Conservation (phyloP, 306 rosid species). For the Erythrophleum fordii region DNA sequence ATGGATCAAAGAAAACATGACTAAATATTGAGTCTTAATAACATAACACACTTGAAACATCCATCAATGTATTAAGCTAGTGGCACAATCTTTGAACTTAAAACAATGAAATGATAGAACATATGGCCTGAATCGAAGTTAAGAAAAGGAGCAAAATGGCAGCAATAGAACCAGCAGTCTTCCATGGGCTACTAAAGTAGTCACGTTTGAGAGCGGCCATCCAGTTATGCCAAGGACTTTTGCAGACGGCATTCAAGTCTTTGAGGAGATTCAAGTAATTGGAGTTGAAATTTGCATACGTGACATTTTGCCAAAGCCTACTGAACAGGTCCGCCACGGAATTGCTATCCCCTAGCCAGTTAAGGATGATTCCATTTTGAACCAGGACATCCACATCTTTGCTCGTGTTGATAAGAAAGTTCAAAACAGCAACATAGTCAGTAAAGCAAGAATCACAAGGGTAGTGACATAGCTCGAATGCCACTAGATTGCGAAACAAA, state of each 20-base stretch:
- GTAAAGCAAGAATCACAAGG: slow-evolving; percentile 27
- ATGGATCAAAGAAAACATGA: too few relatives aligned
- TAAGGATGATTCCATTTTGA: slow-evolving; percentile 20
- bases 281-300: neutral
- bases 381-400: slow-evolving; percentile 44
- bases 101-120: slow-evolving; percentile 30
- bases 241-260: slow-evolving; percentile 34
- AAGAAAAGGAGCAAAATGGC: slow-evolving; percentile 34
- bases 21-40: too few relatives aligned
- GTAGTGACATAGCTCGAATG: slow-evolving; percentile 46
- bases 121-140: slow-evolving; percentile 32
- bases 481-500: slow-evolving; percentile 44
- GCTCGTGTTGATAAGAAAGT: slow-evolving; percentile 32
- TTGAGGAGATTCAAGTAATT: neutral
- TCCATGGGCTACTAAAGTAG: slow-evolving; percentile 44
- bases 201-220: slow-evolving; percentile 43
- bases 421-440: slow-evolving; percentile 35
- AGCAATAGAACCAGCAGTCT: slow-evolving; percentile 19
- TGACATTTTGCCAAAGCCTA: slow-evolving; percentile 34
- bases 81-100: neutral
- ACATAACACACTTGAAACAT: too few relatives aligned
- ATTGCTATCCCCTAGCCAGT: slow-evolving; percentile 33
- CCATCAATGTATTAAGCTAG: too few relatives aligned
- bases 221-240: slow-evolving; percentile 19
- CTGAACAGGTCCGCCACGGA: slow-evolving; percentile 41